phyloP scores from a whole-genome alignment of 495 filamentous ascomycete species.

The Podospora conica region DNA sequence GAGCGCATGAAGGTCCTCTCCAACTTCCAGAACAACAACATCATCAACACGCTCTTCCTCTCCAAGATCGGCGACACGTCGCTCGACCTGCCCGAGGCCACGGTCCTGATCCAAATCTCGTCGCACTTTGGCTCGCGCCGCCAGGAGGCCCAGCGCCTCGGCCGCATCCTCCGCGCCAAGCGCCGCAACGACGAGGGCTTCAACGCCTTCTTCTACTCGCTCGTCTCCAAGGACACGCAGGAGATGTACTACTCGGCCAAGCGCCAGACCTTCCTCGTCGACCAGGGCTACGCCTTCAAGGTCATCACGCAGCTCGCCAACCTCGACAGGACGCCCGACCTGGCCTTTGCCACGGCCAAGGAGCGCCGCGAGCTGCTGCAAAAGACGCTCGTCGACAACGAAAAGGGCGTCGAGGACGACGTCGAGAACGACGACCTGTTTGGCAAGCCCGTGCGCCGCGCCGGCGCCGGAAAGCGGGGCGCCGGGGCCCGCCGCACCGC shows the following conservation, averaged over 20 bases:
- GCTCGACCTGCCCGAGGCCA: conserved; percentile 92
- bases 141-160: conserved; percentile 92
- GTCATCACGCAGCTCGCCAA: conserved; percentile 95
- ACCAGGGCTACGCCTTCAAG: conserved; percentile 98
- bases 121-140: conserved; percentile 97
- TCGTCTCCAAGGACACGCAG: conserved; percentile 93
- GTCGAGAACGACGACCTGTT: conserved; percentile 81
- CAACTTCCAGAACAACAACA: conserved; percentile 93
- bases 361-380: conserved; percentile 86
- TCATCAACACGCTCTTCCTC: conserved; percentile 92
- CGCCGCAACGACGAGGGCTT: conserved; percentile 97
- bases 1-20: conserved; percentile 88
- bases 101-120: conserved; percentile 95
- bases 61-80: conserved; percentile 98
- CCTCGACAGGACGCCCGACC: conserved; percentile 73
- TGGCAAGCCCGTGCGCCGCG: conserved; percentile 38
- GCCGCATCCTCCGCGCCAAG: conserved; percentile 92
- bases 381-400: conserved; percentile 87
- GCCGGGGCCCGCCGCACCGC: conserved; percentile 64
- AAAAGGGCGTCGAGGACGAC: conserved; percentile 70
- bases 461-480: conserved; percentile 40
- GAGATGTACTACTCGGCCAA: conserved; percentile 99
- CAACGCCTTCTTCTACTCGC: conserved; percentile 98
- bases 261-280: conserved; percentile 94
- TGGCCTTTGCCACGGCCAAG: conserved; percentile 71